phyloP scores from a whole-genome alignment of 1,284 basidiomycete species.

The Tilletia indica region DNA sequence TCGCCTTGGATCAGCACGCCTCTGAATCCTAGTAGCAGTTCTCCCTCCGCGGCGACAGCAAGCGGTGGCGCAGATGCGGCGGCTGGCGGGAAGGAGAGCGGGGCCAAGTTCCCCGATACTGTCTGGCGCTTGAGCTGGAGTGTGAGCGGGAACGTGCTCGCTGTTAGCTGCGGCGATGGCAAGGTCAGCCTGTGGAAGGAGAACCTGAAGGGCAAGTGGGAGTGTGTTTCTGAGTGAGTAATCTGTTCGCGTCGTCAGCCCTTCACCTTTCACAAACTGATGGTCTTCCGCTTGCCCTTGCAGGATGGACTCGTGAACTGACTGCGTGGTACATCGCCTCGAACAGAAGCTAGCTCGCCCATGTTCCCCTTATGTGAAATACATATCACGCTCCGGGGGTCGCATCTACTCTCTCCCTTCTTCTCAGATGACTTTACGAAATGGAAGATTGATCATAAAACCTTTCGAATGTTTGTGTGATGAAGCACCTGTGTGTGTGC shows the following conservation, averaged over 20 bases:
- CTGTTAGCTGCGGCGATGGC: conserved; percentile 95
- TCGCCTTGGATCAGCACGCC: conserved; percentile 81
- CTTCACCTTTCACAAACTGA: not conserved
- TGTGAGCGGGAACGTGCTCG: conserved; percentile 89
- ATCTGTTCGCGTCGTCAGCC: not conserved
- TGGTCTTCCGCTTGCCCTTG: too few relatives aligned
- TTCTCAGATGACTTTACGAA: too few relatives aligned
- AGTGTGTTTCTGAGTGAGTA: conserved; percentile 68
- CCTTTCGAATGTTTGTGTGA: too few relatives aligned
- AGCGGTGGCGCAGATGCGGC: conserved; percentile 15
- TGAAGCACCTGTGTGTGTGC: too few relatives aligned
- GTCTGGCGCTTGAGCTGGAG: conserved; percentile 98
- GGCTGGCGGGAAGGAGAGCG: conserved; percentile 17
- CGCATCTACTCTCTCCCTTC: too few relatives aligned
- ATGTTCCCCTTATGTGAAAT: not conserved
- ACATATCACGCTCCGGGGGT: too few relatives aligned
- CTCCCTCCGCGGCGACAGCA: conserved; percentile 9
- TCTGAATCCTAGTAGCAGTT: conserved; percentile 67
- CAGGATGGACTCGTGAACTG: not conserved
- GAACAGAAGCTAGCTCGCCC: not conserved
- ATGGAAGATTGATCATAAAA: too few relatives aligned
- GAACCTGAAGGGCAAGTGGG: conserved; percentile 88
- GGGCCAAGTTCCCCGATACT: conserved; percentile 51
- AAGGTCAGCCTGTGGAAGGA: conserved; percentile 99
- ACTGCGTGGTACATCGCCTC: not conserved